phyloP scores from a whole-genome alignment of 2,329 filamentous ascomycete genomes.

The Exophiala aquamarina region DNA sequence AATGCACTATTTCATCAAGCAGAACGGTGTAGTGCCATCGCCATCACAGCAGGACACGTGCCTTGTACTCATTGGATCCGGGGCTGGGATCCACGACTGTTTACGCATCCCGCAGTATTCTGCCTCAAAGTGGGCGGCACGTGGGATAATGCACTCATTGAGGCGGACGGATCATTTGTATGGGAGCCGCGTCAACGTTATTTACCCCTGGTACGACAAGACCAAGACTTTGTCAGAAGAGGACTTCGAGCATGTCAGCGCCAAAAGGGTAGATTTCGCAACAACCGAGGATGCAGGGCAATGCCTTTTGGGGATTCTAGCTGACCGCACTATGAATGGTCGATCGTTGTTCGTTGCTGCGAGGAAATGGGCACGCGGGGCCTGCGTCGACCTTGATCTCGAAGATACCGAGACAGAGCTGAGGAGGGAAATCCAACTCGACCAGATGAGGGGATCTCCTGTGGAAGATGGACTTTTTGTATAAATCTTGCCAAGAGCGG shows the following conservation, averaged over 20 bases:
- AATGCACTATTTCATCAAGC: constrained; percentile 40
- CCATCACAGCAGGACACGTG: constrained; percentile 32
- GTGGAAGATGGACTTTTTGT: constrained; percentile 28
- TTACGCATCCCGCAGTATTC: constrained; percentile 34
- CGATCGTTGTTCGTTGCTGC: constrained; percentile 35
- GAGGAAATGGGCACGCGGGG: constrained; percentile 34
- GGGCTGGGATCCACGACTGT: constrained; percentile 34
- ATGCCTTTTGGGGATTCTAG: constrained; percentile 30
- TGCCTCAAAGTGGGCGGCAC: constrained; percentile 36
- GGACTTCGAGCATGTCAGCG: constrained; percentile 28
- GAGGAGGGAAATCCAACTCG: constrained; percentile 30
- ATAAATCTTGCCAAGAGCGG: not conserved
- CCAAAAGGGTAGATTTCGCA: constrained; percentile 32
- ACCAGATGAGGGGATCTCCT: constrained; percentile 29
- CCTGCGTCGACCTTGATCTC: constrained; percentile 35
- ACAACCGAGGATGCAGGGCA: constrained; percentile 28
- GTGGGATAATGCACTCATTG: constrained; percentile 39
- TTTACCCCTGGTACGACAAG: constrained; percentile 38
- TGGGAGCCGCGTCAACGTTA: constrained; percentile 36
- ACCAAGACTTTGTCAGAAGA: constrained; percentile 32
- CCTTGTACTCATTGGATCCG: constrained; percentile 34
- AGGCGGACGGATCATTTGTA: constrained; percentile 34
- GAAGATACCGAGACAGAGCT: constrained; percentile 33
- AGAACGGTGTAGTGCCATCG: constrained; percentile 28
- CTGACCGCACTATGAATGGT: constrained; percentile 32